Evolutionary conservation across 768 basidiomycete genomes (phyloP).

Genomic region (Serendipita indica): DNA sequence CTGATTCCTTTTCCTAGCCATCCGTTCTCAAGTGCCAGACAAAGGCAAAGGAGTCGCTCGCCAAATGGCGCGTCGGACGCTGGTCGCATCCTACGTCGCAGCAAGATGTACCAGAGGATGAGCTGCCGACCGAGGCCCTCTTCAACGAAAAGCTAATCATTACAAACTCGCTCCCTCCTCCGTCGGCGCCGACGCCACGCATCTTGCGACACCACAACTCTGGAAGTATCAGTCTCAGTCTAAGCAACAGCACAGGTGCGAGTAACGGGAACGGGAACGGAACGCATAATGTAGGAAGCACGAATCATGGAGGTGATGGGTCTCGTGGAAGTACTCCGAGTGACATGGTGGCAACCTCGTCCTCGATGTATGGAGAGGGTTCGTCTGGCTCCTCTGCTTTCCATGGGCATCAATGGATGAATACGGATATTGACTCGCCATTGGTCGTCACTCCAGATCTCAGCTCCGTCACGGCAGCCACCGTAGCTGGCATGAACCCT

Average conservation of each 20-base stretch:
- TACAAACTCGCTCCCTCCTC: not conserved
- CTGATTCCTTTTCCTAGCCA: not conserved
- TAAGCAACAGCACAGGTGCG: not conserved
- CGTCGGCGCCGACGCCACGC: not conserved
- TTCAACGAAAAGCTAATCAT: constrained; percentile 6
- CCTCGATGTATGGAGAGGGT: not conserved
- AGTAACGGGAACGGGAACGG: not conserved
- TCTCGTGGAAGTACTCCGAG: not conserved
- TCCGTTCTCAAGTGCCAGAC: not conserved
- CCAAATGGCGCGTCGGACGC: not conserved
- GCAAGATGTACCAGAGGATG: not conserved
- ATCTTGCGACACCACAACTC: not conserved
- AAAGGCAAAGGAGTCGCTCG: constrained; percentile 2
- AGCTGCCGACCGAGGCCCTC: not conserved
- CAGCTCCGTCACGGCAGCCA: too few species aligned
- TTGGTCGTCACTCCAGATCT: not conserved
- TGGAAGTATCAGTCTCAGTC: not conserved
- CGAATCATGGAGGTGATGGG: not conserved
- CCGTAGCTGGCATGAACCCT: too few species aligned
- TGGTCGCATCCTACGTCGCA: not conserved
- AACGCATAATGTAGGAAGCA: not conserved
- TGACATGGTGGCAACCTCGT: not conserved
- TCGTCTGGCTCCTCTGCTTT: constrained; percentile 1
- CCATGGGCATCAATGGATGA: not conserved
- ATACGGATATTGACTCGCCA: not conserved